Conservation (phyloP, 2,329 filamentous ascomycete species). For the Macrophomina pseudophaseolina region DNA sequence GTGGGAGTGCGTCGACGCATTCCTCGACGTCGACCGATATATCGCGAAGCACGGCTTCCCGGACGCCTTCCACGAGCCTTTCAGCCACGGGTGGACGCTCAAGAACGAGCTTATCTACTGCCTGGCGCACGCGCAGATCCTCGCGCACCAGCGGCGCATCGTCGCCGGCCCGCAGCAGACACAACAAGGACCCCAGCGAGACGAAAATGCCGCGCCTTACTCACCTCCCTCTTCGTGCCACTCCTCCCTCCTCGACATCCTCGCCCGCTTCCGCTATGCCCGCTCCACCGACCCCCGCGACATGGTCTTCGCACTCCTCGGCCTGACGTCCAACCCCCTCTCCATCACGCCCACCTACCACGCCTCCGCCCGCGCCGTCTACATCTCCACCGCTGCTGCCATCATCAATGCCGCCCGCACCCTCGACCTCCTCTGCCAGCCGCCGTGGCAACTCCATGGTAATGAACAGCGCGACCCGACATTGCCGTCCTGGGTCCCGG, state of each 20-base stretch:
- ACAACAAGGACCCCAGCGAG: neutral
- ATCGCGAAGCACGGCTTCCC: neutral
- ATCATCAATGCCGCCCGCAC: conserved; percentile 32
- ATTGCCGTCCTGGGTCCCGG: conserved; percentile 38
- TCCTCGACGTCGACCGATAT: conserved; percentile 20
- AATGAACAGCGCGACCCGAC: conserved; percentile 6
- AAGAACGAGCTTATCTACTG: neutral
- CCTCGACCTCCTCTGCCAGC: conserved; percentile 33
- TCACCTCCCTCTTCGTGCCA: too few species aligned
- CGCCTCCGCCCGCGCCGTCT: conserved; percentile 33
- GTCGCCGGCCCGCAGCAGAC: neutral
- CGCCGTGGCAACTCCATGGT: conserved; percentile 4
- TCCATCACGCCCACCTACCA: conserved; percentile 34
- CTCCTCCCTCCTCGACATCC: conserved; percentile 32
- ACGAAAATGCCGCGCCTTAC: neutral
- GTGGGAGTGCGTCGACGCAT: conserved; percentile 7
- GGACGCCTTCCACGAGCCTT: neutral
- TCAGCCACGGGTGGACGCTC: neutral
- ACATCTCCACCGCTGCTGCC: conserved; percentile 30
- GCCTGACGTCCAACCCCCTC: conserved; percentile 29
- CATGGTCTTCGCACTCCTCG: conserved; percentile 17
- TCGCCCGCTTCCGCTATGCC: conserved; percentile 36
- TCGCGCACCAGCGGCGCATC: neutral
- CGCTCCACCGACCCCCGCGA: conserved; percentile 28
- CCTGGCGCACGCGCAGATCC: conserved; percentile 10